These are phyloP conservation scores for Farysia itapuensis DNA, from an alignment of 1,284 basidiomycete genomes.

Conservation along the genomic window DNA sequence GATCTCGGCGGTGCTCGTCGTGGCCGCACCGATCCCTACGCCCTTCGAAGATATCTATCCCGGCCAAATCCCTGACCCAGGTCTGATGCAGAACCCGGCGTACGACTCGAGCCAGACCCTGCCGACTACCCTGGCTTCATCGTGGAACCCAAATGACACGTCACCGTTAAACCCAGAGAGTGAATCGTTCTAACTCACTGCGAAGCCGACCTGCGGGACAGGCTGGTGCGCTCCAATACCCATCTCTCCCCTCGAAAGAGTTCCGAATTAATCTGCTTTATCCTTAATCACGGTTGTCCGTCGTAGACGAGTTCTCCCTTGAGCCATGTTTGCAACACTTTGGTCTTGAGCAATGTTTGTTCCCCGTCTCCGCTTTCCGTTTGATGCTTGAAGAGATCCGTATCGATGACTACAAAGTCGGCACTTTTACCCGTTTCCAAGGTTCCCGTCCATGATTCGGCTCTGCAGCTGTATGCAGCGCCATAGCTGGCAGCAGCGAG, in stretches of 20 bases:
- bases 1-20: too few relatives aligned
- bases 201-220: too few relatives aligned
- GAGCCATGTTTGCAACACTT: constrained; percentile 38
- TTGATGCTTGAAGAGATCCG: constrained; percentile 25
- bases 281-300: too few relatives aligned
- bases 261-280: too few relatives aligned
- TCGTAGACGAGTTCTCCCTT: constrained; percentile 17
- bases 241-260: too few relatives aligned
- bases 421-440: constrained; percentile 31
- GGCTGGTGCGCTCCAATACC: too few relatives aligned
- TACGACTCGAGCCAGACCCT: constrained; percentile 1
- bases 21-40: constrained; percentile 3
- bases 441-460: constrained; percentile 21
- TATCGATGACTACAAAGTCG: constrained; percentile 36
- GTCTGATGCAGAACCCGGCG: background rate
- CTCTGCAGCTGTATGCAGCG: constrained; percentile 32
- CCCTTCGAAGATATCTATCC: constrained; percentile 29
- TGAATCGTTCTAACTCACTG: too few relatives aligned
- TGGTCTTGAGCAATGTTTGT: constrained; percentile 20
- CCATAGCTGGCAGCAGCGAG: constrained; percentile 29
- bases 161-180: background rate
- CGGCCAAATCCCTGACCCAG: constrained; percentile 11
- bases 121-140: constrained; percentile 5
- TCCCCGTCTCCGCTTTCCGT: constrained; percentile 10
- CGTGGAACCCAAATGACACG: constrained; percentile 13